These are phyloP conservation scores for Arbutus unedo DNA, from an alignment of 148 eudicot species.

Conservation along the genomic window DNA sequence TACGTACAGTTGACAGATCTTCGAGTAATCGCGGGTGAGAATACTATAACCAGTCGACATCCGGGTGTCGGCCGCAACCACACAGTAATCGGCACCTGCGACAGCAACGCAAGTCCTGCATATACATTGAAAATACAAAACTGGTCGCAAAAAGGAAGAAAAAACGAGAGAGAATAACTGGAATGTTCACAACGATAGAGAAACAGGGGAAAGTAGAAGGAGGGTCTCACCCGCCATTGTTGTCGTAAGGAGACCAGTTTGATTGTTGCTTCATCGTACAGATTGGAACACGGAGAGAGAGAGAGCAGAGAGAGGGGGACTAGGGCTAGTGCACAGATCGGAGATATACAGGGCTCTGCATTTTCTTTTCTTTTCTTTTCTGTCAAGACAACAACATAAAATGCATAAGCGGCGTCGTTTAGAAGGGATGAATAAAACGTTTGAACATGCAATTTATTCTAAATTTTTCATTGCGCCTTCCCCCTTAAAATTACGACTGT, in stretches of 20 bases:
- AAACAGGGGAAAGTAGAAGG: background rate
- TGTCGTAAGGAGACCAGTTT: constrained; percentile 83
- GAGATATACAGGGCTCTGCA: background rate
- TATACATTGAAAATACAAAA: background rate
- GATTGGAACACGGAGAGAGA: background rate
- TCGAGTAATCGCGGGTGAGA: constrained; percentile 94
- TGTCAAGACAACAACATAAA: constrained; percentile 1
- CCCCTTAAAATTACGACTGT: too few species aligned
- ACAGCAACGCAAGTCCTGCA: constrained; percentile 74
- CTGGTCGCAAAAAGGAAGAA: too few species aligned
- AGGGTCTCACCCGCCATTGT: constrained; percentile 74
- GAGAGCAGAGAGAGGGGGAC: background rate
- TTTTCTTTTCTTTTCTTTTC: constrained; percentile 15
- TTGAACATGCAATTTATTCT: too few species aligned
- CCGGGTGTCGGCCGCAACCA: constrained; percentile 88
- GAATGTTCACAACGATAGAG: background rate
- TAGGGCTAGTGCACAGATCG: constrained; percentile 3
- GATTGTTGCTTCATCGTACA: constrained; percentile 67
- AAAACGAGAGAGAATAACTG: too few species aligned
- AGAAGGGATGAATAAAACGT: too few species aligned
- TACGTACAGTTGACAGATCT: constrained; percentile 67
- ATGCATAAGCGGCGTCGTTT: background rate
- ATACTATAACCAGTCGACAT: constrained; percentile 93
- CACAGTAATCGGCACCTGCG: constrained; percentile 86
- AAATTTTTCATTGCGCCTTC: too few species aligned